These are phyloP conservation scores for Aciculoconidium aculeatum DNA, from an alignment of 805 yeast species.

Conservation along the genomic window DNA sequence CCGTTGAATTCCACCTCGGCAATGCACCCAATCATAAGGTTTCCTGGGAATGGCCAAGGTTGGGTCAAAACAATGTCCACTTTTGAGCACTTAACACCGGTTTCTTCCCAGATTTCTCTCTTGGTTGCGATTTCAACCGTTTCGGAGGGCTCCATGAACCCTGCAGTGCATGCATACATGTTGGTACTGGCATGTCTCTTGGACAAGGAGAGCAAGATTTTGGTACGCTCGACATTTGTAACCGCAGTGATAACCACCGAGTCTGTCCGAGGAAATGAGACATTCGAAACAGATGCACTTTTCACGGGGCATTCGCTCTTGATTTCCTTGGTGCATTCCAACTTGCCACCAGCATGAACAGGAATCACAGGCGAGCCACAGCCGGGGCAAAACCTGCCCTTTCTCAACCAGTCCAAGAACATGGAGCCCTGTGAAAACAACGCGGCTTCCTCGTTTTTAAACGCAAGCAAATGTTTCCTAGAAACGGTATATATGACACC, in stretches of 20 bases:
- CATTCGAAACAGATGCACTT: slow-evolving; percentile 53
- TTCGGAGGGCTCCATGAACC: slow-evolving; percentile 94
- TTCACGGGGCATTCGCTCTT: slow-evolving; percentile 32
- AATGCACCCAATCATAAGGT: slow-evolving; percentile 88
- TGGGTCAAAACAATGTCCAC: slow-evolving; percentile 69
- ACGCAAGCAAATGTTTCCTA: slow-evolving; percentile 31
- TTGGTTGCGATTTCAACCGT: slow-evolving; percentile 82
- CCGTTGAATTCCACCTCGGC: slow-evolving; percentile 72
- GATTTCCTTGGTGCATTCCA: slow-evolving; percentile 37
- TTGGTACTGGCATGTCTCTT: slow-evolving; percentile 48
- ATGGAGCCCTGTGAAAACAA: slow-evolving; percentile 76
- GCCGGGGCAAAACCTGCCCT: slow-evolving; percentile 77
- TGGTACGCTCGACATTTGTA: slow-evolving; percentile 52
- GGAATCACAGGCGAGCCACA: slow-evolving; percentile 68
- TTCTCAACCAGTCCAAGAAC: slow-evolving; percentile 77
- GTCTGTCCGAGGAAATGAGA: slow-evolving; percentile 89
- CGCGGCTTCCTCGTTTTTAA: slow-evolving; percentile 47
- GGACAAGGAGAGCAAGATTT: slow-evolving; percentile 66
- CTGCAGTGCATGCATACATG: slow-evolving; percentile 86
- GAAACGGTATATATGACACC: slow-evolving; percentile 26
- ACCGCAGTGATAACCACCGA: slow-evolving; percentile 82
- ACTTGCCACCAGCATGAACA: slow-evolving; percentile 62
- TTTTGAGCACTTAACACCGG: slow-evolving; percentile 64
- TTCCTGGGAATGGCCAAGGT: slow-evolving; percentile 98
- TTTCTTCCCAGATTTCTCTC: slow-evolving; percentile 93